Conservation (phyloP, 495 filamentous ascomycete species). For the Lepidopterella palustris region DNA sequence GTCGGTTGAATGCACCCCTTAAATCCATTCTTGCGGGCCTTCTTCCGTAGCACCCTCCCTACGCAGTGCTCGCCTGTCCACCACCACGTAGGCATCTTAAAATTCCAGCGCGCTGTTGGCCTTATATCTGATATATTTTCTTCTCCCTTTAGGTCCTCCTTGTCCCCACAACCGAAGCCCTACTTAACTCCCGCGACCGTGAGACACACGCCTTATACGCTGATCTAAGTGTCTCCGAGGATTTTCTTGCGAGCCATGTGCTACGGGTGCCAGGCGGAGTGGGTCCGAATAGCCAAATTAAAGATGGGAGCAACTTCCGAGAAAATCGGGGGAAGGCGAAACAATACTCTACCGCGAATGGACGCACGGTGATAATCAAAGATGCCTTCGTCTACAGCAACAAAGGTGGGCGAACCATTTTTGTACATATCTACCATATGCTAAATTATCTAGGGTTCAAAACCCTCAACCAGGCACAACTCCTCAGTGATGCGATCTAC, state of each 20-base stretch:
- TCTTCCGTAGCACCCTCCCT: slow-evolving; percentile 92
- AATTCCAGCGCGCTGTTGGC: too few relatives aligned
- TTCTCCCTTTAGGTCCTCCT: slow-evolving; percentile 63
- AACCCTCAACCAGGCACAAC: slow-evolving; percentile 79
- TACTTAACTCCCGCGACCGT: slow-evolving; percentile 81
- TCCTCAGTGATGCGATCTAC: slow-evolving; percentile 81
- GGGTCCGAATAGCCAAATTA: slow-evolving; percentile 46
- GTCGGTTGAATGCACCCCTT: slow-evolving; percentile 92
- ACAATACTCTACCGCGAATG: slow-evolving; percentile 86
- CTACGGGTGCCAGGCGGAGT: slow-evolving; percentile 66
- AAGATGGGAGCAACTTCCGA: slow-evolving; percentile 70
- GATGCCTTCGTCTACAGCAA: slow-evolving; percentile 92
- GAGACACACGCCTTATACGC: slow-evolving; percentile 71
- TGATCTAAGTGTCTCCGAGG: slow-evolving; percentile 80
- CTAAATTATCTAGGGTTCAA: slow-evolving; percentile 66
- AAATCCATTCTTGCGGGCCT: slow-evolving; percentile 96
- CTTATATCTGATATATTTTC: too few relatives aligned
- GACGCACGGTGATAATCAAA: slow-evolving; percentile 88
- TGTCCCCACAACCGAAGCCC: slow-evolving; percentile 84
- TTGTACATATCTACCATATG: background rate
- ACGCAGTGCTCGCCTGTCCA: slow-evolving; percentile 88
- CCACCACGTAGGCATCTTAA: slow-evolving; percentile 60
- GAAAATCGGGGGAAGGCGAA: slow-evolving; percentile 91
- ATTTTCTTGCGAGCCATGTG: slow-evolving; percentile 96
- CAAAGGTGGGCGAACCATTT: slow-evolving; percentile 56